Evolutionary conservation across 202 grass and related monocot genomes (phyloP).

Genomic region (Schoenoplectus tabernaemontani): DNA sequence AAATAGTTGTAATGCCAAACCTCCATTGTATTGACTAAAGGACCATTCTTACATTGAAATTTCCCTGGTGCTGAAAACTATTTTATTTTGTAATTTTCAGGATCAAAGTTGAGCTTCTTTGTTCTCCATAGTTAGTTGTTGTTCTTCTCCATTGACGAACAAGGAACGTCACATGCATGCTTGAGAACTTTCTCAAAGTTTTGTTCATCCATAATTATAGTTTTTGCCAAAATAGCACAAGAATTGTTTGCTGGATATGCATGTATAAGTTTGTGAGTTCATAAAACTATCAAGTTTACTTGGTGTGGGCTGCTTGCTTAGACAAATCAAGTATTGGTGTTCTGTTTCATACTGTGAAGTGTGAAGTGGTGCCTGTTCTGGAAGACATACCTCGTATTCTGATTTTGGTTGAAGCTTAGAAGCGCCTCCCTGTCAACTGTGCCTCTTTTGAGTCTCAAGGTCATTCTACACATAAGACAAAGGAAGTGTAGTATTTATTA

Average conservation of each 20-base stretch:
- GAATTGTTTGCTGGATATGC: neutral
- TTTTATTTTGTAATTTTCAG: neutral
- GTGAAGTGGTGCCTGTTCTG: neutral
- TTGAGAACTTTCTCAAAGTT: constrained; percentile 16
- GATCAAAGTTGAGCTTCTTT: constrained; percentile 6
- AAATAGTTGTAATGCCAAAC: neutral
- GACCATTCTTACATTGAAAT: neutral
- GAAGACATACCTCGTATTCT: constrained; percentile 1
- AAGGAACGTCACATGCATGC: constrained; percentile 1
- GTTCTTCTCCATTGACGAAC: constrained; percentile 6
- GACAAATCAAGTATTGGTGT: neutral
- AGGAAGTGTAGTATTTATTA: neutral
- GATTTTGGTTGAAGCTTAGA: no score
- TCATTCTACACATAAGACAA: neutral
- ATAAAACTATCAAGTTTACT: neutral
- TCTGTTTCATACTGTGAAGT: neutral
- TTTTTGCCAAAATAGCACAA: neutral
- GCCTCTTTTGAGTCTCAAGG: neutral
- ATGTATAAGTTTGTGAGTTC: constrained; percentile 5
- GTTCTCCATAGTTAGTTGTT: neutral
- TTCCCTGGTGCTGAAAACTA: neutral
- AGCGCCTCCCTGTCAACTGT: neutral
- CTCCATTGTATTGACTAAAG: neutral
- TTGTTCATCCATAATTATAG: neutral
- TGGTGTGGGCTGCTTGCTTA: neutral